A percentile compares a stretch with the other conserved stretches of the same genome.
These are phyloP conservation scores for Creolimax fragrantissima DNA, from an alignment of 78 protist species.

Conservation along the genomic window DNA sequence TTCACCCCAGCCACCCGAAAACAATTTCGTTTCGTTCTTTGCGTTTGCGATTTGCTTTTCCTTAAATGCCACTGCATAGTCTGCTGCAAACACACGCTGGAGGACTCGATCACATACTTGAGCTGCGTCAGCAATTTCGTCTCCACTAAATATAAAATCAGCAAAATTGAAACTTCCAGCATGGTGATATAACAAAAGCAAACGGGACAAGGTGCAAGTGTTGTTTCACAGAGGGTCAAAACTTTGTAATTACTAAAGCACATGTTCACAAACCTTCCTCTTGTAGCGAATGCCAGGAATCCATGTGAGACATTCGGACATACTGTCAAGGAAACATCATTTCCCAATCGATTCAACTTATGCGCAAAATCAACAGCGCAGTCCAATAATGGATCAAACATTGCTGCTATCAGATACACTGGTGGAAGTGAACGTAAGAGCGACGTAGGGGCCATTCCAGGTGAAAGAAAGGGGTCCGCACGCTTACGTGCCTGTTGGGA, in stretches of 20 bases:
- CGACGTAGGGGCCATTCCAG: neutral
- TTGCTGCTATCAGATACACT: neutral
- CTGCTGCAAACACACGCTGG: neutral
- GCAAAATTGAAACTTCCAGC: neutral
- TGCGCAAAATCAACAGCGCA: neutral
- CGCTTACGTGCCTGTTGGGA: too few relatives aligned
- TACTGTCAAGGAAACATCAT: neutral
- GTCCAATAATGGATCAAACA: neutral
- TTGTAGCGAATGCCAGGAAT: neutral
- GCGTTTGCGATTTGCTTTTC: neutral
- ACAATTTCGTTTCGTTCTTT: neutral
- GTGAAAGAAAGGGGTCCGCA: neutral
- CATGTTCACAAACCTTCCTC: neutral
- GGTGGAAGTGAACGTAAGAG: neutral
- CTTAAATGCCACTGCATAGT: neutral
- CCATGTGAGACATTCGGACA: neutral
- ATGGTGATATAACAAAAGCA: too few relatives aligned
- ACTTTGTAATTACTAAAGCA: too few relatives aligned
- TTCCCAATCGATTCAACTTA: neutral
- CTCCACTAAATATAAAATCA: neutral
- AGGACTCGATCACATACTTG: neutral
- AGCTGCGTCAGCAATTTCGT: neutral
- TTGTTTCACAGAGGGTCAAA: too few relatives aligned
- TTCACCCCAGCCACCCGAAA: neutral
- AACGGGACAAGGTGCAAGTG: too few relatives aligned